phyloP scores from a whole-genome alignment of 2,329 filamentous ascomycete species.

The Venturiaceae sp. region DNA sequence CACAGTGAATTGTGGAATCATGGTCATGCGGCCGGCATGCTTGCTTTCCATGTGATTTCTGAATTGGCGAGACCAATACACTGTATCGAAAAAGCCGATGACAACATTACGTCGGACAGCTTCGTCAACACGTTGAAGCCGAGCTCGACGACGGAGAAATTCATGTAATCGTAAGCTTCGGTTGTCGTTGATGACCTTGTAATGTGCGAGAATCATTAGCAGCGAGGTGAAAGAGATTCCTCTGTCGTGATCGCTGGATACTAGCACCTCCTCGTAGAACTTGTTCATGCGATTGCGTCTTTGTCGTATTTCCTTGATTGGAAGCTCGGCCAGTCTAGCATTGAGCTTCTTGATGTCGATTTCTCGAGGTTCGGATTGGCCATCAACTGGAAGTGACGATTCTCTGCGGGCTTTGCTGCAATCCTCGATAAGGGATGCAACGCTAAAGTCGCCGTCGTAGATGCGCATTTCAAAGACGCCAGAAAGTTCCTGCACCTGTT shows the following conservation, averaged over 20 bases:
- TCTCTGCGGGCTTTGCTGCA: slow-evolving; percentile 52
- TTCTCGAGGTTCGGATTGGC: slow-evolving; percentile 24
- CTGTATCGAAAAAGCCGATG: slow-evolving; percentile 88
- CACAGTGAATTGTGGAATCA: slow-evolving; percentile 68
- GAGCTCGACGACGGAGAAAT: slow-evolving; percentile 79
- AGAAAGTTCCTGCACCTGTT: slow-evolving; percentile 56
- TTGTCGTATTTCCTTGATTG: slow-evolving; percentile 63
- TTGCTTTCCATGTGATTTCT: slow-evolving; percentile 64
- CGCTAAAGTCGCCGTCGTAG: slow-evolving; percentile 82
- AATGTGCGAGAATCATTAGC: slow-evolving; percentile 91
- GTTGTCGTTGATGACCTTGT: slow-evolving; percentile 97
- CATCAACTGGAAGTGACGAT: slow-evolving; percentile 38
- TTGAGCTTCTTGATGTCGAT: slow-evolving; percentile 72
- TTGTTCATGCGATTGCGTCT: slow-evolving; percentile 74
- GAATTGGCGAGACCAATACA: slow-evolving; percentile 81
- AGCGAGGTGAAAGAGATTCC: slow-evolving; percentile 89
- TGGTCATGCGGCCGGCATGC: slow-evolving; percentile 65
- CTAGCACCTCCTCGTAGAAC: slow-evolving; percentile 96
- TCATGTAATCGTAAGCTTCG: slow-evolving; percentile 93
- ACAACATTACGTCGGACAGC: slow-evolving; percentile 85
- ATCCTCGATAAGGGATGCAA: slow-evolving; percentile 78
- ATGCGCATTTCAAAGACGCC: slow-evolving; percentile 97
- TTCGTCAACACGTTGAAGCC: slow-evolving; percentile 89
- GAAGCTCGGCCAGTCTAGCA: slow-evolving; percentile 60
- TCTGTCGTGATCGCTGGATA: slow-evolving; percentile 78